Percentiles rank a stretch among this genome's conserved stretches.
Evolutionary conservation across 345 rosid genomes (phyloP).

Genomic region (Gossypium longicalyx): DNA sequence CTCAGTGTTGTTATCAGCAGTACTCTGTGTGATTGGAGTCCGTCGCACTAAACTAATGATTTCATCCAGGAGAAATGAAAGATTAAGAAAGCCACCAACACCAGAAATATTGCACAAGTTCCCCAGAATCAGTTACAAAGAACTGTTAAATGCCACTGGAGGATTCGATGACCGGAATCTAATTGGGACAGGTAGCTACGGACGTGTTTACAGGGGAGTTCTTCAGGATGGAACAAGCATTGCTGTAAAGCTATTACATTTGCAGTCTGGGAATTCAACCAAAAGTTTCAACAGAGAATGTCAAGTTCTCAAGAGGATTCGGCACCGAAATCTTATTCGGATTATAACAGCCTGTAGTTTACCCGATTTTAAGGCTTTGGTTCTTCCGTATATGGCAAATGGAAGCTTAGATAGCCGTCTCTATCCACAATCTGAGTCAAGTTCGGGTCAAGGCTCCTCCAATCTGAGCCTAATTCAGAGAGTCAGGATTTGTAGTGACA

Average conservation of each 20-base stretch:
- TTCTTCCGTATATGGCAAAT: constrained; percentile 54
- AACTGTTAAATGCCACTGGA: constrained; percentile 43
- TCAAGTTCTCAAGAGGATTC: constrained; percentile 50
- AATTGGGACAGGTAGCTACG: constrained; percentile 45
- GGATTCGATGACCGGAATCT: constrained; percentile 40
- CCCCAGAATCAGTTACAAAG: constrained; percentile 51
- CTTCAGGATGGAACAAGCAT: constrained; percentile 41
- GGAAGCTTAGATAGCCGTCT: constrained; percentile 52
- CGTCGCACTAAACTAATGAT: constrained; percentile 19
- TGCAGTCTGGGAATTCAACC: constrained; percentile 45
- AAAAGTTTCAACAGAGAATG: constrained; percentile 59
- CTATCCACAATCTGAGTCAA: constrained; percentile 31
- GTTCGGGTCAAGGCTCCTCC: constrained; percentile 28
- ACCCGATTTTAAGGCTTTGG: constrained; percentile 58
- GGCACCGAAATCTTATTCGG: constrained; percentile 54
- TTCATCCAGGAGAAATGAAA: constrained; percentile 25
- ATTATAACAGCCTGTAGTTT: constrained; percentile 55
- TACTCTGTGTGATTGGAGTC: constrained; percentile 31
- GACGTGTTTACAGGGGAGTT: constrained; percentile 45
- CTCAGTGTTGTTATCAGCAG: constrained; percentile 26
- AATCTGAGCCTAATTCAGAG: constrained; percentile 48
- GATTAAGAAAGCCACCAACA: not conserved
- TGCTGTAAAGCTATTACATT: constrained; percentile 45
- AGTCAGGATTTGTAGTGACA: constrained; percentile 49
- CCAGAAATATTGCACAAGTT: constrained; percentile 34